Base-by-base conservation (phyloP, 495 filamentous ascomycete genomes). In the Haplographium delicatum region DNA sequence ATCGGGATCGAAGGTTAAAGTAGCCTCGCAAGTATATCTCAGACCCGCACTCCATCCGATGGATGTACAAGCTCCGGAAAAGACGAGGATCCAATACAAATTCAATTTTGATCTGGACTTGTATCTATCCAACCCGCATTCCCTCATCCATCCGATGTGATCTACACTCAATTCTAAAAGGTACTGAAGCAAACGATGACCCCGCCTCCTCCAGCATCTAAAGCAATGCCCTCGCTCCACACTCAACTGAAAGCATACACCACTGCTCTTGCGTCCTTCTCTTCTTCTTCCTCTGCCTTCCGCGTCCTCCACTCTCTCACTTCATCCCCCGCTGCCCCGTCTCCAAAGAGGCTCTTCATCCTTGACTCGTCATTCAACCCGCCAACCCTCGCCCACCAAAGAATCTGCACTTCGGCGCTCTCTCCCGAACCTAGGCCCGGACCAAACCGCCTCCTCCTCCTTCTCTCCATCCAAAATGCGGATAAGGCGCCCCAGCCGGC, bases 361-460 rank as follows among this genome's bases (percentile, higher is more conserved):
- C 81, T 97, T 58, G 91, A 97, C 66, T 94, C 91, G 2, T 91
- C 86, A 48, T 97, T 95, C 79, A 97, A 97, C 62, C 91, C 91
- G 13, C 91, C 91, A 8, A 91, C 89, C 2, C 71, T 76, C 30
- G 91, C 91, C 9, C 91, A 96, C 64, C 73, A 86, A 44, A 72
- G 72, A 43, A 89, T 97, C 62, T 86, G 82, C 3, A 69, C 72
- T 19, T 82, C 84, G 8, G 86, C 88, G 9, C 65, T 93, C 3
- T 63, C 64, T 18, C 61, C 68, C n/a, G 65, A 75, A 30, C 58
- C 59, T 19, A 24, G 18, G 2, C n/a, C 42, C 11, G 9, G 5
- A n/a, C 66, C 71, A 1, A 68, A 76, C 15, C 75, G 88, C 0
- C 60, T 97, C 2, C 69, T 98, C 1, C 75, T 98, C 0, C 75